These are phyloP conservation scores for Ustilago bromivora DNA, from an alignment of 1,284 basidiomycete species.

Conservation along the genomic window DNA sequence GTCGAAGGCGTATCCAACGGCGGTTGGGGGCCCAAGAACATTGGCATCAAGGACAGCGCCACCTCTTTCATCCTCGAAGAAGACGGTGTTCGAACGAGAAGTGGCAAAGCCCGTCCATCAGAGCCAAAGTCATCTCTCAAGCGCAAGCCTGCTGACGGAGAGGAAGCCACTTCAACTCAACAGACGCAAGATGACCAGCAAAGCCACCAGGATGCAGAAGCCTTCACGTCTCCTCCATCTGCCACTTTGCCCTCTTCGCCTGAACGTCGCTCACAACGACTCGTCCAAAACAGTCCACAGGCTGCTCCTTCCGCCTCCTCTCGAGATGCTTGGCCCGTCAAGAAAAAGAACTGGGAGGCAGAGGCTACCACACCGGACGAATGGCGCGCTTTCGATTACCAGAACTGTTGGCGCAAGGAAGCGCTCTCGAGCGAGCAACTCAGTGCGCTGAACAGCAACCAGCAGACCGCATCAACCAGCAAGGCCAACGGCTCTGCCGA, in stretches of 20 bases:
- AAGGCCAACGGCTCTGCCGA: background rate
- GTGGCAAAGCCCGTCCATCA: constrained; percentile 46
- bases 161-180: constrained; percentile 10
- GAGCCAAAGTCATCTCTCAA: constrained; percentile 24
- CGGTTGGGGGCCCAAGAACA: constrained; percentile 50
- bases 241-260: constrained; percentile 20
- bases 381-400: constrained; percentile 65
- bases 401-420: constrained; percentile 61
- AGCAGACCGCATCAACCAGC: constrained; percentile 3
- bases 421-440: constrained; percentile 49
- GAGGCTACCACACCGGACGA: constrained; percentile 57
- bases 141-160: constrained; percentile 25
- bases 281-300: constrained; percentile 15
- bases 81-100: constrained; percentile 62
- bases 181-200: constrained; percentile 10
- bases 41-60: constrained; percentile 35
- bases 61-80: constrained; percentile 42
- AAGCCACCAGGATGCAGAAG: background rate
- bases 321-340: constrained; percentile 36
- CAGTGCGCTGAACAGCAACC: constrained; percentile 3
- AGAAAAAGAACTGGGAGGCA: constrained; percentile 57
- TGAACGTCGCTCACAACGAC: constrained; percentile 26
- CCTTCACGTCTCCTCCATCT: constrained; percentile 18
- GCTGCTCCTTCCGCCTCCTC: constrained; percentile 17
- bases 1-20: constrained; percentile 52